These are phyloP conservation scores for Mucor racemosus DNA, from an alignment of 371 early-diverging fungal species.

Conservation along the genomic window DNA sequence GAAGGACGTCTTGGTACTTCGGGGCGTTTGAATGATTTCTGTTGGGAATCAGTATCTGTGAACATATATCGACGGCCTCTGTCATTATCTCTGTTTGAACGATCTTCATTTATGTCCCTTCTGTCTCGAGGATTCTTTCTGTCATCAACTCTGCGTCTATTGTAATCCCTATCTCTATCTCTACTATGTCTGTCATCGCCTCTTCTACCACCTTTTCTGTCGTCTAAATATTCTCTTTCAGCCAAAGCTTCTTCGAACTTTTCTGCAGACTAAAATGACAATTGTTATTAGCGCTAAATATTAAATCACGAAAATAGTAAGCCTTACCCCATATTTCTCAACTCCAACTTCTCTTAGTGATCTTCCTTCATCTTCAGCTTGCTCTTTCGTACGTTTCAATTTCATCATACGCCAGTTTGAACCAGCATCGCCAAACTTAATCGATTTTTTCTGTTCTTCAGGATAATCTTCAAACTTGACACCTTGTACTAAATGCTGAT, in stretches of 20 bases:
- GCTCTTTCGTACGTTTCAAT: slow-evolving; percentile 70
- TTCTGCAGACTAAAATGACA: slow-evolving; percentile 54
- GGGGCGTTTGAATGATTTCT: slow-evolving; percentile 22
- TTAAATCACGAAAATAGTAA: no score
- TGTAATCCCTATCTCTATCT: slow-evolving; percentile 14
- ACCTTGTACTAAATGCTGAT: slow-evolving; percentile 53
- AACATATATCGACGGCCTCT: slow-evolving; percentile 39
- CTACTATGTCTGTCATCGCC: slow-evolving; percentile 4
- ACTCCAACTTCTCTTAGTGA: slow-evolving; percentile 70
- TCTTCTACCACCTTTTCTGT: slow-evolving; percentile 26
- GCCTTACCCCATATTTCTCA: slow-evolving; percentile 70
- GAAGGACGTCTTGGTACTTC: slow-evolving; percentile 14
- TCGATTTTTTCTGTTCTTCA: slow-evolving; percentile 32
- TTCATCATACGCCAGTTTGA: slow-evolving; percentile 87
- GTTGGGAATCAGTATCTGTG: slow-evolving; percentile 28
- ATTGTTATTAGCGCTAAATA: background rate
- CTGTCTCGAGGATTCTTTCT: background rate
- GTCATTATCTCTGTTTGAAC: background rate
- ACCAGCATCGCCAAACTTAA: slow-evolving; percentile 74
- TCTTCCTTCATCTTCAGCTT: slow-evolving; percentile 71
- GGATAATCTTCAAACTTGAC: slow-evolving; percentile 54
- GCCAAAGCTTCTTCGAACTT: slow-evolving; percentile 71
- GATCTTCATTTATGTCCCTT: slow-evolving; percentile 12
- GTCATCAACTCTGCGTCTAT: slow-evolving; percentile 13
- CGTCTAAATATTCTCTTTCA: slow-evolving; percentile 72